Evolutionary conservation across 75 land plant species (phyloP).

Genomic region (Cunninghamia lanceolata): DNA sequence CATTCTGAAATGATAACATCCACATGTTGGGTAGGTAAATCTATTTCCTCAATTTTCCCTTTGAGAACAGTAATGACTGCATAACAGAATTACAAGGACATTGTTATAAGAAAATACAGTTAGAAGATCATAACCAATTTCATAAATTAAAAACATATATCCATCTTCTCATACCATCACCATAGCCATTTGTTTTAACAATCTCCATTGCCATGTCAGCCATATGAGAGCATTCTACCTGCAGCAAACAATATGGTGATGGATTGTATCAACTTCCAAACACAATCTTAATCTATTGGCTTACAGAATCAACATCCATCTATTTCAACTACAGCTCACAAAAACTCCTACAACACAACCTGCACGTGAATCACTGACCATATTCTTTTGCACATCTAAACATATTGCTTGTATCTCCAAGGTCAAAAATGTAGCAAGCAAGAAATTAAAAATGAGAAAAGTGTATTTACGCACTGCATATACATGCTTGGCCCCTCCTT

Average conservation of each 20-base stretch:
- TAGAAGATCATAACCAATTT: neutral
- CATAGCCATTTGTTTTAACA: conserved; percentile 81
- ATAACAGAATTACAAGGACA: conserved; percentile 1
- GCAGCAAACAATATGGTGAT: conserved; percentile 11
- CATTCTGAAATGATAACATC: conserved; percentile 98
- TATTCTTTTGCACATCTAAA: neutral
- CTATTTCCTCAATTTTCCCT: conserved; percentile 94
- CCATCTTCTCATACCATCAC: conserved; percentile 58
- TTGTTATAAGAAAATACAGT: conserved; percentile 1
- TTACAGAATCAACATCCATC: neutral
- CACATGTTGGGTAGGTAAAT: conserved; percentile 75
- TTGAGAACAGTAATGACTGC: conserved; percentile 93
- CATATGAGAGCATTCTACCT: conserved; percentile 98
- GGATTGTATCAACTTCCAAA: neutral
- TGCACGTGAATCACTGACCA: neutral
- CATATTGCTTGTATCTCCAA: neutral
- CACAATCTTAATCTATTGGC: neutral
- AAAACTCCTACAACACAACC: neutral
- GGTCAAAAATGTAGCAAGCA: neutral
- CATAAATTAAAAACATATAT: neutral
- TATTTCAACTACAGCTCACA: neutral
- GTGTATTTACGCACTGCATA: conserved; percentile 77
- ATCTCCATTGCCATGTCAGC: conserved; percentile 95
- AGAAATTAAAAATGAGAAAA: conserved; percentile 6
- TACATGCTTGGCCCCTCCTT: conserved; percentile 95